Evolutionary conservation across 2,329 filamentous ascomycete genomes (phyloP).

Genomic region (Talaromyces sp.): DNA sequence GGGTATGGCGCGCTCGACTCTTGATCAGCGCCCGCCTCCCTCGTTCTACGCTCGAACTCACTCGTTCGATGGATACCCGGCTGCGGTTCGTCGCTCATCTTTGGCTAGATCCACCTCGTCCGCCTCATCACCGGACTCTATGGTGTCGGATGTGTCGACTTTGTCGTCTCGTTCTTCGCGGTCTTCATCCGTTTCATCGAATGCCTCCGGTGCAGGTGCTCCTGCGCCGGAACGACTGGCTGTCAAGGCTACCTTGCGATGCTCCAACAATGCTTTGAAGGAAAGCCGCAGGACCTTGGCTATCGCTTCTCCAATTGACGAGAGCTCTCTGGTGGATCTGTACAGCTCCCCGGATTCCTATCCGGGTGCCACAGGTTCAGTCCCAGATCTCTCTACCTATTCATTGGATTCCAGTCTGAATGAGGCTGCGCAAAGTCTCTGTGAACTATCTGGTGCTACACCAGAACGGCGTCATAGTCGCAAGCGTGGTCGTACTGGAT

Average conservation of each 20-base stretch:
- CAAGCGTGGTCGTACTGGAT: conserved; percentile 45
- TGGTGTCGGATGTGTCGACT: conserved; percentile 62
- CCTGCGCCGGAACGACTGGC: conserved; percentile 37
- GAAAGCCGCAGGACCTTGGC: conserved; percentile 39
- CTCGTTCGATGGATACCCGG: conserved; percentile 52
- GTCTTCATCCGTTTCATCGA: conserved; percentile 53
- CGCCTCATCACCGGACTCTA: conserved; percentile 62
- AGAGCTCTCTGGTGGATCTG: conserved; percentile 35
- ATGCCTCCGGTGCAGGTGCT: conserved; percentile 36
- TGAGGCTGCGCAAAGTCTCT: conserved; percentile 46
- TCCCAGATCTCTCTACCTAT: conserved; percentile 40
- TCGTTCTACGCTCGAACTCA: conserved; percentile 38
- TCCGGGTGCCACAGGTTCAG: conserved; percentile 23
- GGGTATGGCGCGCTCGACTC: conserved; percentile 57
- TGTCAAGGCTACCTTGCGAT: conserved; percentile 45
- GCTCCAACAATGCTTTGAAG: conserved; percentile 42
- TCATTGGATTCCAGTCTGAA: conserved; percentile 36
- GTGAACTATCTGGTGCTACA: conserved; percentile 42
- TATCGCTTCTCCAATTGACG: conserved; percentile 43
- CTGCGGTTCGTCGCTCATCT: conserved; percentile 53
- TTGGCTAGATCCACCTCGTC: conserved; percentile 57
- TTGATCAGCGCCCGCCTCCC: conserved; percentile 54
- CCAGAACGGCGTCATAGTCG: conserved; percentile 33
- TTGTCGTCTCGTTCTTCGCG: conserved; percentile 58
- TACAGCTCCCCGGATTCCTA: conserved; percentile 41